These are phyloP conservation scores for Kodamaea neixiangensis DNA, from an alignment of 805 yeast genomes.

Conservation along the genomic window DNA sequence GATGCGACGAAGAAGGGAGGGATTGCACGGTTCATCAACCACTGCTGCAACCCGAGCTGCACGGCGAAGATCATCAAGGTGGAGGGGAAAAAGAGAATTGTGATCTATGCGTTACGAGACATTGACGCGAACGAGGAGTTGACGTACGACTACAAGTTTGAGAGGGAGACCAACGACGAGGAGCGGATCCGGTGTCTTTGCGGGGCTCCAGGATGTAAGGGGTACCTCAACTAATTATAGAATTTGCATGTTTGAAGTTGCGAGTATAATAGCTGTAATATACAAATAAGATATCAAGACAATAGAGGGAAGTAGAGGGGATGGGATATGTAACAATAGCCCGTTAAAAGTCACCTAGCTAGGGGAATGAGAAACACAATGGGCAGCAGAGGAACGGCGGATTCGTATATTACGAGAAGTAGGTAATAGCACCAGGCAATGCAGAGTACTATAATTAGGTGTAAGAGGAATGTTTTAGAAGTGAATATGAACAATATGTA, in stretches of 20 bases:
- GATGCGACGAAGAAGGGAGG: slow-evolving; percentile 99
- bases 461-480: neutral
- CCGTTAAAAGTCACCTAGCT: slow-evolving; percentile 2
- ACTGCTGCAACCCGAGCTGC: slow-evolving; percentile 96
- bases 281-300: neutral
- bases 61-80: slow-evolving; percentile 95
- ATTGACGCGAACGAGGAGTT: slow-evolving; percentile 87
- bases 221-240: slow-evolving; percentile 65
- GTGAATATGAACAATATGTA: neutral
- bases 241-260: neutral
- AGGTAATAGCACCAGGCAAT: too few relatives aligned
- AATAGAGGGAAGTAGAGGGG: neutral
- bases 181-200: slow-evolving; percentile 90
- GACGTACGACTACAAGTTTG: slow-evolving; percentile 95
- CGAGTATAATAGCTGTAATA: neutral
- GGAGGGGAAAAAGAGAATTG: slow-evolving; percentile 91
- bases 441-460: neutral
- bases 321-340: neutral
- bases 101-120: slow-evolving; percentile 88
- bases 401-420: slow-evolving; percentile 1
- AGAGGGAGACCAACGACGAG: slow-evolving; percentile 82
- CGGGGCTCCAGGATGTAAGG: slow-evolving; percentile 95
- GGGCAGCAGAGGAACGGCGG: neutral
- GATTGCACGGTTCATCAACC: slow-evolving; percentile 94
- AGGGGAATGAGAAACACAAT: neutral